These are phyloP conservation scores for Sugiyamaella novakii DNA, from an alignment of 1,139 yeast genomes.

Conservation along the genomic window DNA sequence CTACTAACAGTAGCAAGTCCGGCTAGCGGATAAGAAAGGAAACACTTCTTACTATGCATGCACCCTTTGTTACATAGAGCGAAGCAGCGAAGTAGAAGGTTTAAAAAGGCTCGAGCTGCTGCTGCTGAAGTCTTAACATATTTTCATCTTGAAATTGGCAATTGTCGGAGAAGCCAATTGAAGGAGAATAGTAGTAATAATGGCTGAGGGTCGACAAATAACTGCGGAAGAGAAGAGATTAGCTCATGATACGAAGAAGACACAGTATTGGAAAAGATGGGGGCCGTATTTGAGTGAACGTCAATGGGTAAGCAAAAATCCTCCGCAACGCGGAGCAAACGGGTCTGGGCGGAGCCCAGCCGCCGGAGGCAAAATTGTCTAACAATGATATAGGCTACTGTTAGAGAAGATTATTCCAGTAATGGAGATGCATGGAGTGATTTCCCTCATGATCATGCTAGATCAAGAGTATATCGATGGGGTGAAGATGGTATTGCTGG, in stretches of 20 bases:
- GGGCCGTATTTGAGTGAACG: conserved; percentile 92
- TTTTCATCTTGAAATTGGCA: too few relatives aligned
- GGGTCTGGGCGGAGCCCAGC: conserved; percentile 16
- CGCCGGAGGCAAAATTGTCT: conserved; percentile 10
- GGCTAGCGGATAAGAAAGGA: not conserved
- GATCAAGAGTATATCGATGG: conserved; percentile 87
- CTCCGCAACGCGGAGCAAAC: conserved; percentile 1
- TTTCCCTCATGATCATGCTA: conserved; percentile 86
- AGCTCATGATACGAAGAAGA: conserved; percentile 56
- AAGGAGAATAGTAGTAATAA: not conserved
- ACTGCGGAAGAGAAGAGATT: conserved; percentile 74
- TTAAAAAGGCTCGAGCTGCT: not conserved
- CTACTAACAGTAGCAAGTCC: too few relatives aligned
- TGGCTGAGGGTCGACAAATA: not conserved
- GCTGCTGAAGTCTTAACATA: too few relatives aligned
- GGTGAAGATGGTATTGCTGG: conserved; percentile 98
- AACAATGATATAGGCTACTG: conserved; percentile 57
- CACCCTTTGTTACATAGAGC: too few relatives aligned
- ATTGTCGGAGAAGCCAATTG: not conserved
- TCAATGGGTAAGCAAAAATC: conserved; percentile 61
- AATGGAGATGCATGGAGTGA: conserved; percentile 92
- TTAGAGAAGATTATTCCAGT: conserved; percentile 83
- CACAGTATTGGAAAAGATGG: conserved; percentile 80
- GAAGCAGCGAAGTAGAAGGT: too few relatives aligned
- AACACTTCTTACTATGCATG: too few relatives aligned